Evolutionary conservation across 257 asterid genomes (phyloP), one percentile per base, ranked within the genome.

Genomic region (Voacanga thouarsii): DNA sequence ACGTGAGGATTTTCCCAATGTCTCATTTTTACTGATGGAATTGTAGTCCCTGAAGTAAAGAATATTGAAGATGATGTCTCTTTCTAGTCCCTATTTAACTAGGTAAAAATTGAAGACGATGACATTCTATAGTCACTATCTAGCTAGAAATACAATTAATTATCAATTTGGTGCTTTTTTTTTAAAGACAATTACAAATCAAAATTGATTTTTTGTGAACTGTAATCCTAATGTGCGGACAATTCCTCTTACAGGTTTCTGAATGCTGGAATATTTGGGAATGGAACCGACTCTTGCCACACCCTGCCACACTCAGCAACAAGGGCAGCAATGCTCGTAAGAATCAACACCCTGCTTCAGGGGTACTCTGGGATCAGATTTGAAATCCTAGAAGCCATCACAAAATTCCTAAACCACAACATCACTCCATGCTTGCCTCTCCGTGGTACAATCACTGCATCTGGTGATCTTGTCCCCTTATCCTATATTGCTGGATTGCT

Each of bases 271-370:
- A 83, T 82, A 4, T 85, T 87, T 56, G 89, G 91, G 7, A 84
- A 78, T 56, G 88, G 85, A 15, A 77, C 83, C 26, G 91, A 87
- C 66, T 74, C 85, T 18, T 33, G 56, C 75, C 89, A 85, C 84
- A 82, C 88, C 0, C 74, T 87, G 74, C 87, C 91, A n/a, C 85
- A 83, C 64, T 68, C 88, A 26, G 87, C 91, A 53, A 83, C 91
- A 23, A 84, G 91, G 65, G 91, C 91, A 24, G 88, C 89, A 26
- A 87, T 87, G 91, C 86, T 87, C 3, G 91, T 87, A 3, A 82
- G 89, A 78, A 82, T 85, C 85, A 87, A 87, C 78, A 87, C 91
- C 44, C 84, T 87, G 24, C 88, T 87, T 49, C 91, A 87, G 76
- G 91, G 91, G 0, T 87, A 85, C 60, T 87, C 91, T 33, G 91